Evolutionary conservation across 2,329 filamentous ascomycete genomes (phyloP).

Genomic region (Calonectria ilicicola): DNA sequence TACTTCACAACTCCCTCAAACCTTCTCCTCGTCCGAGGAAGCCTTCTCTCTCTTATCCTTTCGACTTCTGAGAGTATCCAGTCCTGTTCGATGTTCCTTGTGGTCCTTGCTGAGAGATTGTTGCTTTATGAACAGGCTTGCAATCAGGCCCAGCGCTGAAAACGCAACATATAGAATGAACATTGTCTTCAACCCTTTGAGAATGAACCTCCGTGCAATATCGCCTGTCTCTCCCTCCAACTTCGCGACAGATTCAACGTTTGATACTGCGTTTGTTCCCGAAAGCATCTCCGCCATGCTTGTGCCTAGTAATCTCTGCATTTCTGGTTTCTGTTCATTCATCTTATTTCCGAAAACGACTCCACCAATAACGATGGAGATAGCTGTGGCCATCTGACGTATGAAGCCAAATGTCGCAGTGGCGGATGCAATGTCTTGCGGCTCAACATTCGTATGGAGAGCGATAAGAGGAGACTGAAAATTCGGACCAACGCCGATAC

Average conservation of each 20-base stretch:
- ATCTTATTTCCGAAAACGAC: conserved; percentile 84
- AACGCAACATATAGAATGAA: background rate
- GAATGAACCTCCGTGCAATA: background rate
- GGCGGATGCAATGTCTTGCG: conserved; percentile 73
- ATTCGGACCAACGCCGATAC: conserved; percentile 74
- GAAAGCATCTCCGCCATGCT: conserved; percentile 64
- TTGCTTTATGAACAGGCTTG: background rate
- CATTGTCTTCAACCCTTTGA: background rate
- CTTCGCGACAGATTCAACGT: background rate
- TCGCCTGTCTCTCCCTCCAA: background rate
- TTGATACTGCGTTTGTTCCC: conserved; percentile 65
- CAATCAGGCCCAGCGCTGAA: background rate
- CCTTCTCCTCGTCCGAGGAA: background rate
- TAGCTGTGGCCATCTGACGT: conserved; percentile 75
- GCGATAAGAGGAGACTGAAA: conserved; percentile 78
- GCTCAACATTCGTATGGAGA: conserved; percentile 71
- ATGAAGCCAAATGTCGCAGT: conserved; percentile 76
- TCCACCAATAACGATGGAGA: conserved; percentile 78
- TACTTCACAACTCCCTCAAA: background rate
- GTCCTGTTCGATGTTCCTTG: background rate
- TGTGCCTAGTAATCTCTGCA: conserved; percentile 62
- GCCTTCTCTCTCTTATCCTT: background rate
- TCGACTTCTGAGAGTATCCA: background rate
- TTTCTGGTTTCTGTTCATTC: conserved; percentile 62
- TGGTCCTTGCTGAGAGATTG: background rate